Percentiles rank a stretch among this genome's conserved stretches.
Conservation (phyloP, 305 asterid genomes). For the Ilex paraguariensis region DNA sequence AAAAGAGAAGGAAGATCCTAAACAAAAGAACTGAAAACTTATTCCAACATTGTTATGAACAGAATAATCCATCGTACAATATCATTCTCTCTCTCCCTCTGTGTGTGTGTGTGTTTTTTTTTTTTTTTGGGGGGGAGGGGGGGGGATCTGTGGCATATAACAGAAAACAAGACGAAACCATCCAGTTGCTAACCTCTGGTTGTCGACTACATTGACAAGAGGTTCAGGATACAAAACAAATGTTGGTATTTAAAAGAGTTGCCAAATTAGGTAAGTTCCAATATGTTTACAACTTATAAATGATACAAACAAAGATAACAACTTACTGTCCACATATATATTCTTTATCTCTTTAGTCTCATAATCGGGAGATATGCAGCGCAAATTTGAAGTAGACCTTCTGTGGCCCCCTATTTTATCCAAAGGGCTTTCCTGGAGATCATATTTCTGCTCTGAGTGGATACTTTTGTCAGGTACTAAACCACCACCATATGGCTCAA, state of each 20-base stretch:
- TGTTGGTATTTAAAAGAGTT: too few species aligned
- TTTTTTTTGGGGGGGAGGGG: background rate
- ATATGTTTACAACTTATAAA: background rate
- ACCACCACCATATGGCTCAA: conserved; percentile 62
- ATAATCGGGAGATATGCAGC: conserved; percentile 51
- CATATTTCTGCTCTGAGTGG: conserved; percentile 49
- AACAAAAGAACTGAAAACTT: too few species aligned
- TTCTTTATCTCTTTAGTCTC: conserved; percentile 91
- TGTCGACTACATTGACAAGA: background rate
- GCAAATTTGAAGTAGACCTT: conserved; percentile 53
- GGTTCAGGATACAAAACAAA: background rate
- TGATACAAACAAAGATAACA: conserved; percentile 7
- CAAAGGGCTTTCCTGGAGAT: conserved; percentile 34
- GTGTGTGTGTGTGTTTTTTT: background rate
- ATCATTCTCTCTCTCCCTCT: background rate
- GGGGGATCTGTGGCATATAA: background rate
- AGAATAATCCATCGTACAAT: background rate
- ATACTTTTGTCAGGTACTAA: conserved; percentile 42
- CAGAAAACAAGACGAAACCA: background rate
- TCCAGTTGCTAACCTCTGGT: background rate
- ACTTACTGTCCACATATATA: conserved; percentile 92
- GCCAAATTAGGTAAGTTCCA: too few species aligned
- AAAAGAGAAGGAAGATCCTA: too few species aligned
- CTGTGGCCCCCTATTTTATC: conserved; percentile 55
- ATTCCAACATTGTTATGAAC: too few species aligned